Evolutionary conservation across 73 alveolate genomes (phyloP).

Genomic region (Blepharisma japonicum): DNA sequence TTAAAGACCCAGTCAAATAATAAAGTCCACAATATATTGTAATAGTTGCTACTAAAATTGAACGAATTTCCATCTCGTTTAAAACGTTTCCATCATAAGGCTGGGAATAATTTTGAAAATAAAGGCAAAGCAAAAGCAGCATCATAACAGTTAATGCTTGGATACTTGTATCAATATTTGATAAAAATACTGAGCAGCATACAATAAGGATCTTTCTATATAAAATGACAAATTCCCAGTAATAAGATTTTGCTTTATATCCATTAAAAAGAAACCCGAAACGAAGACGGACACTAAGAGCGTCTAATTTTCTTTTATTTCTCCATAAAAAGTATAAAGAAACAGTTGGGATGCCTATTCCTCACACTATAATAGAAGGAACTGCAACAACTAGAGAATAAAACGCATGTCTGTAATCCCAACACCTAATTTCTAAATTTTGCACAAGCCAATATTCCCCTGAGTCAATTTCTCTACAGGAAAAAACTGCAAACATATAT

Average conservation of each 20-base stretch:
- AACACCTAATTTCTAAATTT: slow-evolving; percentile 47
- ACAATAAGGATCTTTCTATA: slow-evolving; percentile 51
- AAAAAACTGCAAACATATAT: slow-evolving; percentile 47
- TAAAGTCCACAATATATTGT: slow-evolving; percentile 23
- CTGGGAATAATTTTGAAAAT: not conserved
- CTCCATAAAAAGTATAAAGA: not conserved
- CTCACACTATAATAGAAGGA: slow-evolving; percentile 50
- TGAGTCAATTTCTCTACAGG: slow-evolving; percentile 49
- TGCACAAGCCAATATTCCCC: slow-evolving; percentile 36
- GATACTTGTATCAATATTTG: not conserved
- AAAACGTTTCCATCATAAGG: not conserved
- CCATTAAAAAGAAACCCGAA: slow-evolving; percentile 66
- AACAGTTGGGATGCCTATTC: slow-evolving; percentile 3
- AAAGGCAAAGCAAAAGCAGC: not conserved
- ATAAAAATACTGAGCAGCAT: slow-evolving; percentile 43
- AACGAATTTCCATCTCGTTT: not conserved
- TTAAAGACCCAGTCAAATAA: not conserved
- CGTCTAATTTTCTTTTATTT: not conserved
- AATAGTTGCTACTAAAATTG: not conserved
- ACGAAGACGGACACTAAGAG: slow-evolving; percentile 29
- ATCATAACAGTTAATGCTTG: slow-evolving; percentile 1
- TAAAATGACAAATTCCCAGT: slow-evolving; percentile 63
- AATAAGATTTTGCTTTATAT: slow-evolving; percentile 42
- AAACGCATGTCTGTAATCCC: slow-evolving; percentile 28
- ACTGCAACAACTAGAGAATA: slow-evolving; percentile 35